Evolutionary conservation across 371 early-diverging fungal genomes (phyloP), one percentile per base, ranked within the genome.

Genomic region (Mortierella sp.): DNA sequence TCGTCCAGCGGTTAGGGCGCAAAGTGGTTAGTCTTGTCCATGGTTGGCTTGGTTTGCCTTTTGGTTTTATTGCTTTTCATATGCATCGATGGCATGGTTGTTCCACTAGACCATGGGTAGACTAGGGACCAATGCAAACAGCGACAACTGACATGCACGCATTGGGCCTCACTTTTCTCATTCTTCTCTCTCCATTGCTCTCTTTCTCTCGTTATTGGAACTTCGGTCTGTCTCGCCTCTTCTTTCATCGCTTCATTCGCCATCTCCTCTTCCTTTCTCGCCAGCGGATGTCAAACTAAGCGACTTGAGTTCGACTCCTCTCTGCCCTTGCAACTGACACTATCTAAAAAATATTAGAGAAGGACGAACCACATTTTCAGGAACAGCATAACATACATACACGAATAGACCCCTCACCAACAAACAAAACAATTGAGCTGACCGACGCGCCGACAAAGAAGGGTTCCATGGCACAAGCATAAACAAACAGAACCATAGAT

Each of bases 281-380:
- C 26, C 61, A 16, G 34, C 31, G 21, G 21, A 21, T 64, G 21
- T 14, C 19, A 61, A 61, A 61, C 43, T 34, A 31, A 61, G 4
- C 2, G 34, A 31, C 16, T 28, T 31, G 34, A 61, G 31, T 31
- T 61, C 61, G 34, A 61, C 61, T 61, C 31, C 13, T 16, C 31
- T 61, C 16, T 61, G 19, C 61, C 34, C 61, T 4, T 40, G 43
- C 6, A 2, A 61, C 31, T 31, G 16, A 61, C 31, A 19, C 59
- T 14, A 61, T 31, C 31, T 28, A 26, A 26, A 26, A 28, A 16
- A 37, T 37, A 3, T 14, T 21, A 64, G 40, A 19, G 21, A 37
- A 37, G 67, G 37, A 64, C 67, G 40, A 64, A 64, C 67, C 67
- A 64, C 67, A 64, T 64, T 37, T 37, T 64, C 67, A 64, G 40